Percentiles rank a stretch among this genome's conserved stretches.
phyloP scores from a whole-genome alignment of 2,329 filamentous ascomycete species.

The Aphanoascus verrucosus region DNA sequence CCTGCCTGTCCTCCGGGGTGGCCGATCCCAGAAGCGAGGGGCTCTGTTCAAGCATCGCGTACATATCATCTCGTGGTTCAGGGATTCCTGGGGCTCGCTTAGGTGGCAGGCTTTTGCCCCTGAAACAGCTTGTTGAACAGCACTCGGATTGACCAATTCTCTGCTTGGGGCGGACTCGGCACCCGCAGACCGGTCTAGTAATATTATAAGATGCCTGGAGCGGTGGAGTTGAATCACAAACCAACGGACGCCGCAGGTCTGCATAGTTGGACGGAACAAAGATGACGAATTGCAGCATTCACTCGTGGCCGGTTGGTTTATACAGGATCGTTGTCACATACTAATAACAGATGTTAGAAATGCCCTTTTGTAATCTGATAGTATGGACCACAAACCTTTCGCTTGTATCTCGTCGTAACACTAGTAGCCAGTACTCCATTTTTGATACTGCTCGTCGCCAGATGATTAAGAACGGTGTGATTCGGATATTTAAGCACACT shows the following conservation, averaged over 20 bases:
- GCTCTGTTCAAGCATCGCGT: too few relatives aligned
- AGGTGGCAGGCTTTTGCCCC: too few relatives aligned
- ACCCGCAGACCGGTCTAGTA: neutral
- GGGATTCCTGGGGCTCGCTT: too few relatives aligned
- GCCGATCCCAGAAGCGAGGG: too few relatives aligned
- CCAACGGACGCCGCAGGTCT: neutral
- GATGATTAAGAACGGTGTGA: slow-evolving; percentile 89
- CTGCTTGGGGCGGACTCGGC: neutral
- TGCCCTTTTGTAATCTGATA: too few relatives aligned
- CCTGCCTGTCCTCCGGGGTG: too few relatives aligned
- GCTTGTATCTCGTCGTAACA: slow-evolving; percentile 92
- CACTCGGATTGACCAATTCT: too few relatives aligned
- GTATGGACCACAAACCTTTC: slow-evolving; percentile 55
- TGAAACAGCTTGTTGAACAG: too few relatives aligned
- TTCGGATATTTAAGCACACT: slow-evolving; percentile 96
- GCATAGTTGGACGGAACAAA: neutral
- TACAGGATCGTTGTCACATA: slow-evolving; percentile 98
- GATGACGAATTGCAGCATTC: neutral
- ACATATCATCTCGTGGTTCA: too few relatives aligned
- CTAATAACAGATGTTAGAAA: too few relatives aligned
- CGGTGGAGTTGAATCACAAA: neutral
- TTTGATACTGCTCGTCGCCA: slow-evolving; percentile 96
- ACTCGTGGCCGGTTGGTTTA: slow-evolving; percentile 56
- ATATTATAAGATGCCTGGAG: neutral
- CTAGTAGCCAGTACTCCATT: slow-evolving; percentile 90